Evolutionary conservation across 2,329 filamentous ascomycete species (phyloP), one percentile per base, ranked within the genome.

Genomic region (Stagonosporopsis chrysanthemi): DNA sequence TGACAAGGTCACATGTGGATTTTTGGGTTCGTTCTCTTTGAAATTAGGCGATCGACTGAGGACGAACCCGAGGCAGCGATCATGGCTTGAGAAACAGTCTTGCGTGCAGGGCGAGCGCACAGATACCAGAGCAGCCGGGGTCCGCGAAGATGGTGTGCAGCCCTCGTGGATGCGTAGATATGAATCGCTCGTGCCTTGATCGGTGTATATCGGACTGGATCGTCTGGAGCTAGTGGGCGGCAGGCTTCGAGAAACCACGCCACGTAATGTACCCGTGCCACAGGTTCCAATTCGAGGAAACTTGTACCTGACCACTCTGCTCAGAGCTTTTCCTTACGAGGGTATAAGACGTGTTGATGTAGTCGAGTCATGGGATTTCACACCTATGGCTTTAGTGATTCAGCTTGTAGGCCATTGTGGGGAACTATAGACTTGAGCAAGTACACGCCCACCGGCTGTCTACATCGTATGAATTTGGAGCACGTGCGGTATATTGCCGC

Each of bases 151-250:
- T 48, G 48, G 48, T 48, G 48, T 48, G 39, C 4, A 15, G 39
- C 31, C 24, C 31, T 48, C 54, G 38, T 57, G 48, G 54, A 19
- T 19, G 39, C 47, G 22, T 31, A 14, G 4, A 11, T 6, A 11
- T 23, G 22, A 33, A 52, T 44, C 26, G 26, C 39, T 43, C 43
- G 14, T 52, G 15, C 26, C 49, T 48, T 52, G 44, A 48, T 15
- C 26, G n/a, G 31, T 57, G 24, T 40, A 31, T 15, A 19, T 14
- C n/a, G 38, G 17, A n/a, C 14, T 17, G 24, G 12, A 36, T 11
- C 19, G 24, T 12, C 6, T n/a, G 23, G 17, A 8, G 11, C 6
- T 31, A 36, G 15, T 46, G 41, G 35, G 28, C 5, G 7, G 9
- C n/a, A 36, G 12, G 41, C 3, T 35, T 50, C 36, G 23, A 39